phyloP scores from a whole-genome alignment of 345 rosid genomes.

The Salix exigua region DNA sequence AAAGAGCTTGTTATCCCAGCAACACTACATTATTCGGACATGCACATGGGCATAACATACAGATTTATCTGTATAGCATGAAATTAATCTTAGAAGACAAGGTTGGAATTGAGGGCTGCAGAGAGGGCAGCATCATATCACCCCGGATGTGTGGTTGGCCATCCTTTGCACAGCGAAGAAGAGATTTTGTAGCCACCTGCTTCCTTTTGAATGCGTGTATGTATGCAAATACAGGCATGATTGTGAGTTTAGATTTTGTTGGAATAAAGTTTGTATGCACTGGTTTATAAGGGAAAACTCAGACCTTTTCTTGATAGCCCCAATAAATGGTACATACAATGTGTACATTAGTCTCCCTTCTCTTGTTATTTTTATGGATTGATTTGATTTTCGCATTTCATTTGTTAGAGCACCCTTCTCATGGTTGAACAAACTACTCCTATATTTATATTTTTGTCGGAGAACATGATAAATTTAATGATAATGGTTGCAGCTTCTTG shows the following conservation, averaged over 20 bases:
- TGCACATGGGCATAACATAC: not conserved
- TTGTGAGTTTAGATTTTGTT: not conserved
- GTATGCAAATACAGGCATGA: not conserved
- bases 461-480: not conserved
- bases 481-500: conserved; percentile 61
- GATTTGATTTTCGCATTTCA: not conserved
- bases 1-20: not conserved
- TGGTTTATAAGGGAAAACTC: not conserved
- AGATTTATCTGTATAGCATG: not conserved
- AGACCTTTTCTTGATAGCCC: not conserved
- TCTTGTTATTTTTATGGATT: not conserved
- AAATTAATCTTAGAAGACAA: not conserved
- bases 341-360: not conserved
- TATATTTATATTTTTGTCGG: not conserved
- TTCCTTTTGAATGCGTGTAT: not conserved
- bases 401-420: not conserved
- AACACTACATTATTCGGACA: not conserved
- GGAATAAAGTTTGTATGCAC: not conserved
- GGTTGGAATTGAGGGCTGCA: not conserved
- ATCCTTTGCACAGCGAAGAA: not conserved
- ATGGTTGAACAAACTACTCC: not conserved
- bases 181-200: not conserved
- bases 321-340: not conserved
- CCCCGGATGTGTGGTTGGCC: not conserved
- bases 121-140: not conserved